Conservation (phyloP, 2,329 filamentous ascomycete species). For the Setomelanomma holmii region DNA sequence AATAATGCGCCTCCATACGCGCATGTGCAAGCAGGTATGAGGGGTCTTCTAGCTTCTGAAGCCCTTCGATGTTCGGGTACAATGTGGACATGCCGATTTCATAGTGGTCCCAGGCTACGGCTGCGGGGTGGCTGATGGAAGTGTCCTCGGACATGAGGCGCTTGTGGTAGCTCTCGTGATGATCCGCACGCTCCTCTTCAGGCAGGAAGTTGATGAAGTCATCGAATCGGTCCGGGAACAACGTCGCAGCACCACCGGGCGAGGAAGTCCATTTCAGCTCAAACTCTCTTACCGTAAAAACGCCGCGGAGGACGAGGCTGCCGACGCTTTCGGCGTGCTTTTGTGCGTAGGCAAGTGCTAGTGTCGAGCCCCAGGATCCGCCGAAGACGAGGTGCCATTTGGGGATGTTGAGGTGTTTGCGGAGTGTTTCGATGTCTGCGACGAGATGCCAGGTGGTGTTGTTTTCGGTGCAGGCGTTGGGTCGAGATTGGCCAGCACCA, state of each 20-base stretch:
- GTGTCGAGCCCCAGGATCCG: constrained; percentile 57
- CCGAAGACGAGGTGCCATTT: constrained; percentile 58
- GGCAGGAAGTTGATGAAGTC: constrained; percentile 47
- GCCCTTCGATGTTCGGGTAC: constrained; percentile 18
- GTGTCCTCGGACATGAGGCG: constrained; percentile 46
- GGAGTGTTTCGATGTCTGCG: constrained; percentile 55
- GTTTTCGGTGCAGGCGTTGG: constrained; percentile 49
- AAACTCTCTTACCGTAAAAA: constrained; percentile 48
- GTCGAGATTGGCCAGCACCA: constrained; percentile 54
- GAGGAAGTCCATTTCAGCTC: constrained; percentile 49
- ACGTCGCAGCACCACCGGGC: constrained; percentile 33
- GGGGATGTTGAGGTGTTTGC: constrained; percentile 50
- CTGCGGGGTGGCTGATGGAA: constrained; percentile 38
- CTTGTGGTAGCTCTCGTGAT: constrained; percentile 50
- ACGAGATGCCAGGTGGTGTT: constrained; percentile 57
- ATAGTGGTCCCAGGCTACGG: constrained; percentile 48
- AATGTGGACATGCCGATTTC: constrained; percentile 43
- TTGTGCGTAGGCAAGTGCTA: constrained; percentile 55
- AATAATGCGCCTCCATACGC: constrained; percentile 54
- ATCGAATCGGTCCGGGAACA: constrained; percentile 53
- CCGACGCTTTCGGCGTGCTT: constrained; percentile 49
- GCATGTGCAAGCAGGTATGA: constrained; percentile 47
- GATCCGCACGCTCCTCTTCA: constrained; percentile 47
- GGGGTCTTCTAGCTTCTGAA: constrained; percentile 40
- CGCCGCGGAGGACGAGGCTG: constrained; percentile 52